Evolutionary conservation across 2,329 filamentous ascomycete genomes (phyloP).

Genomic region (Cordyceps militaris): DNA sequence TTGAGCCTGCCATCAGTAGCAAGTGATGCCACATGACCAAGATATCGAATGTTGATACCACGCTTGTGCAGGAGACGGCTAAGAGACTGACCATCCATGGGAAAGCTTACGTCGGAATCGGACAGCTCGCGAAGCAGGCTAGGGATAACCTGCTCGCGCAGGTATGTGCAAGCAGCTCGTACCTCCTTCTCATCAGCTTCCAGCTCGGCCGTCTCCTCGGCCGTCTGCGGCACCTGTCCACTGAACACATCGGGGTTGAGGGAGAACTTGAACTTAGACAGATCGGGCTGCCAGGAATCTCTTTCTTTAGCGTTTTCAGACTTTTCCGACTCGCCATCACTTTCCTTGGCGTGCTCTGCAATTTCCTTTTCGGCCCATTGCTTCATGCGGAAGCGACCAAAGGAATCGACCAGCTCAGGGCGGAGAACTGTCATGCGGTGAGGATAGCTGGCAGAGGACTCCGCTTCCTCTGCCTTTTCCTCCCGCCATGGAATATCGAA

Average conservation of each 20-base stretch:
- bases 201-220: slow-evolving; percentile 81
- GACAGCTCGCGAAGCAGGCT: slow-evolving; percentile 78
- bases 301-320: slow-evolving; percentile 19
- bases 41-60: slow-evolving; percentile 92
- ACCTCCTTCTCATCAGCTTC: slow-evolving; percentile 83
- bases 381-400: slow-evolving; percentile 77
- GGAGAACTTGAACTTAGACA: slow-evolving; percentile 78
- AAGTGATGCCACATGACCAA: slow-evolving; percentile 73
- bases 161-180: slow-evolving; percentile 70
- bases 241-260: slow-evolving; percentile 96
- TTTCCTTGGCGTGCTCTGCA: slow-evolving; percentile 33
- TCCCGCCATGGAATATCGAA: slow-evolving; percentile 89
- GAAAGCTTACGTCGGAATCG: slow-evolving; percentile 91
- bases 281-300: slow-evolving; percentile 57
- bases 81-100: slow-evolving; percentile 94
- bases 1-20: slow-evolving; percentile 65
- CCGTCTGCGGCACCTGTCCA: slow-evolving; percentile 81
- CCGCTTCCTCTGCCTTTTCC: slow-evolving; percentile 48
- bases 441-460: slow-evolving; percentile 58
- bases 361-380: slow-evolving; percentile 81
- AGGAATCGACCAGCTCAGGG: slow-evolving; percentile 80
- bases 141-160: slow-evolving; percentile 74
- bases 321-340: slow-evolving; percentile 12
- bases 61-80: slow-evolving; percentile 88
- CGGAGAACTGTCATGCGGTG: slow-evolving; percentile 94